phyloP scores from a whole-genome alignment of 805 yeast species.

The Ogataea salicorniae region DNA sequence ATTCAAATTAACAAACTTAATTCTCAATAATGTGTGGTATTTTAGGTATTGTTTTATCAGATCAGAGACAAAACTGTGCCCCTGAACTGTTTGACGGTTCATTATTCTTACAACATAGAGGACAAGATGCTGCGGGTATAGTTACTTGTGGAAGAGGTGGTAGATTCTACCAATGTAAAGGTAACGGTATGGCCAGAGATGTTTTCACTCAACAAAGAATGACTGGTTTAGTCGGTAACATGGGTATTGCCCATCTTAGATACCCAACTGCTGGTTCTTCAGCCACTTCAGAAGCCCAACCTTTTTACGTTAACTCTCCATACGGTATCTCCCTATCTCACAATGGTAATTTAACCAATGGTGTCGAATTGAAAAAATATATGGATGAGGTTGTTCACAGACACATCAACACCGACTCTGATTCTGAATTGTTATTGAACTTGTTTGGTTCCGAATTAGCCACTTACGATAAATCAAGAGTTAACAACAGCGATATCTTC shows the following conservation, averaged over 20 bases:
- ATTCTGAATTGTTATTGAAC: slow-evolving; percentile 85
- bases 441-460: slow-evolving; percentile 90
- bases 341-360: slow-evolving; percentile 93
- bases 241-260: slow-evolving; percentile 93
- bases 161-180: slow-evolving; percentile 93
- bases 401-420: slow-evolving; percentile 95
- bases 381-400: slow-evolving; percentile 94
- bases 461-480: slow-evolving; percentile 87
- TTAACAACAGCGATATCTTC: slow-evolving; percentile 84
- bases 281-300: slow-evolving; percentile 97
- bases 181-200: slow-evolving; percentile 98
- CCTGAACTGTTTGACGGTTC: slow-evolving; percentile 91
- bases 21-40: slow-evolving; percentile 79
- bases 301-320: slow-evolving; percentile 95
- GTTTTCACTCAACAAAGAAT: slow-evolving; percentile 86
- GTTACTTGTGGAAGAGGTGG: slow-evolving; percentile 94
- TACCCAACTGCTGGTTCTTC: slow-evolving; percentile 97
- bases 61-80: slow-evolving; percentile 68
- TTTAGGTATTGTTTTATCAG: slow-evolving; percentile 79
- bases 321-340: slow-evolving; percentile 89
- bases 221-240: slow-evolving; percentile 76
- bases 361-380: slow-evolving; percentile 65
- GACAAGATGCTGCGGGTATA: slow-evolving; percentile 99
- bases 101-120: slow-evolving; percentile 90
- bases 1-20: neutral